phyloP scores from a whole-genome alignment of 2,329 filamentous ascomycete species.

The Tolypocladium paradoxum region DNA sequence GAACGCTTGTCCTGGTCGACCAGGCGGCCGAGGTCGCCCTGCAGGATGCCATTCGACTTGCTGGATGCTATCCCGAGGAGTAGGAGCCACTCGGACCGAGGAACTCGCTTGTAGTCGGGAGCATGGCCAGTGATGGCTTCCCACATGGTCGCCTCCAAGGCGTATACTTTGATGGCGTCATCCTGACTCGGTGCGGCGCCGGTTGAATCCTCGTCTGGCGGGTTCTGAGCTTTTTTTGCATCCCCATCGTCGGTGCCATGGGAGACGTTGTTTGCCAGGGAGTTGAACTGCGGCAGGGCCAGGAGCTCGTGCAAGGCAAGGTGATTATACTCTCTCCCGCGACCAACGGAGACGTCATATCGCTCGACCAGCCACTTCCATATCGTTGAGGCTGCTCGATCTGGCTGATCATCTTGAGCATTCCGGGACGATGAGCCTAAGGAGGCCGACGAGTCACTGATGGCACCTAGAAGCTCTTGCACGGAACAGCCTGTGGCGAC shows the following conservation, averaged over 20 bases:
- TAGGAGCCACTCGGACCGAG: conserved; percentile 47
- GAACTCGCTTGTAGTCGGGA: conserved; percentile 46
- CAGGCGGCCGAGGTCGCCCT: conserved; percentile 46
- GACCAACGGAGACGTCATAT: conserved; percentile 24
- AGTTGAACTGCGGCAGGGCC: conserved; percentile 7
- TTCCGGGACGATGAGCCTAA: conserved; percentile 6
- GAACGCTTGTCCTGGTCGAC: conserved; percentile 54
- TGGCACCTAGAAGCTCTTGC: conserved; percentile 19
- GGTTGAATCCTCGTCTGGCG: not conserved
- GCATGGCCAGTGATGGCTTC: conserved; percentile 47
- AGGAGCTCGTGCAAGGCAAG: conserved; percentile 27
- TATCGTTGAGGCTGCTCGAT: conserved; percentile 19
- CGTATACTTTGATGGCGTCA: conserved; percentile 25
- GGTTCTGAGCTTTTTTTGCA: not conserved
- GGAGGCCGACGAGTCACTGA: conserved; percentile 14
- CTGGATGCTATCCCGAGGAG: conserved; percentile 46
- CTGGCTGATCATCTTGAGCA: conserved; percentile 7
- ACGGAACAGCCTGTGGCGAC: conserved; percentile 19
- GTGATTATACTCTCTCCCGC: conserved; percentile 19
- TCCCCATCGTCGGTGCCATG: not conserved
- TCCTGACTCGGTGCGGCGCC: not conserved
- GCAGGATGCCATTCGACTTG: conserved; percentile 44
- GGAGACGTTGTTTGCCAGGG: not conserved
- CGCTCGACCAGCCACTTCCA: conserved; percentile 25
- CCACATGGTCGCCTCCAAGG: conserved; percentile 48